Evolutionary conservation across 2,329 filamentous ascomycete species (phyloP), one percentile per base, ranked within the genome.

Genomic region (Bipolaris zeicola): DNA sequence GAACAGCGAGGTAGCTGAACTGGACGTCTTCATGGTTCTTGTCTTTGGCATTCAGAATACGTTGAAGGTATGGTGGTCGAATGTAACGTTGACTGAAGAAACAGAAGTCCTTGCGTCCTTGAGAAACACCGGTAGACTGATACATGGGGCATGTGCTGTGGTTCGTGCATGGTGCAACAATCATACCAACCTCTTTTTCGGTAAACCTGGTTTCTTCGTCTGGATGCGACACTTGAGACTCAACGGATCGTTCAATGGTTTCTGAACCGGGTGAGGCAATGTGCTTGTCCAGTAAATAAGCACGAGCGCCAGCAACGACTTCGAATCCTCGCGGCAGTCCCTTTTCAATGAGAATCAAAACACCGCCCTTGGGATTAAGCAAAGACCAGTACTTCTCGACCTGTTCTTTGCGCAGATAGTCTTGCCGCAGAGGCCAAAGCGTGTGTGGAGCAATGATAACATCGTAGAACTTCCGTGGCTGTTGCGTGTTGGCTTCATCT

Each of bases 101-200:
- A 76, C 95, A 99, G 71, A 89, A 95, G 71, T 98, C 93, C 67
- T 92, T 93, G 52, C 94, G 86, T 5, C 92, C 91, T 26, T 79
- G 79, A 51, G 85, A 87, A 51, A 89, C 81, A 0, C 92, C 92
- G 0, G 88, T 83, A 0, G 82, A 81, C 18, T 83, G 80, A 72
- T 96, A 97, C 90, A 99, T 96, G 0, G 95, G 95, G 65, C 95
- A 99, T 55, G 84, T 82, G 7, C 82, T 81, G 74, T 99, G 95
- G 74, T 92, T 98, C 0, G 95, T 97, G 79, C 95, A 99, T 3
- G 81, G 81, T 5, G 80, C 70, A 52, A 89, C 78, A 62, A 89
- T 87, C 85, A 87, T 87, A 54, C 85, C 85, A 2, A 79, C 78
- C 62, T 86, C 84, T 62, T 86, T 86, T 37, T 70, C 51, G 7